A percentile compares a stretch with the other conserved stretches of the same genome.
Evolutionary conservation across 2,329 filamentous ascomycete genomes (phyloP).

Genomic region (Tolypocladium tropicale): DNA sequence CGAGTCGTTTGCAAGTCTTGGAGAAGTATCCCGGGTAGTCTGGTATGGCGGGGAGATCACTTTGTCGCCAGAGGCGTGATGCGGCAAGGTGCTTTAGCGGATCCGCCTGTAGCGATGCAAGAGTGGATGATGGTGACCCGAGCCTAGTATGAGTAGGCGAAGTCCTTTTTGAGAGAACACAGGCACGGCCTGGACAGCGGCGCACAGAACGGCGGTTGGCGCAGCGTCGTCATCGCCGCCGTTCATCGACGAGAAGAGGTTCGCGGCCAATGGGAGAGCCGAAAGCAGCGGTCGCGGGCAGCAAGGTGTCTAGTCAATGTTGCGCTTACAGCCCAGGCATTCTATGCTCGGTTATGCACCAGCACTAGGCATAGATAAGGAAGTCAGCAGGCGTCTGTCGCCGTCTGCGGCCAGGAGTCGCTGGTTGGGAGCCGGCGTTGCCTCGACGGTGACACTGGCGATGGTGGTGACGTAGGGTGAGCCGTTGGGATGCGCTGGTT

Average conservation of each 20-base stretch:
- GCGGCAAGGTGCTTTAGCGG: no score
- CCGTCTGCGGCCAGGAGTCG: slow-evolving; percentile 4
- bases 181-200: neutral
- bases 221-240: neutral
- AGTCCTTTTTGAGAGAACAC: neutral
- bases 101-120: no score
- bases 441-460: neutral
- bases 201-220: neutral
- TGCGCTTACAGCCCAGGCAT: no score
- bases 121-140: neutral
- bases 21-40: neutral
- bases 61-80: no score
- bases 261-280: neutral
- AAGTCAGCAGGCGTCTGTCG: neutral
- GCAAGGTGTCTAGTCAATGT: no score
- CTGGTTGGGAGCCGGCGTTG: no score
- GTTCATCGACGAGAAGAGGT: neutral
- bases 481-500: no score
- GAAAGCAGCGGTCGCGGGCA: neutral
- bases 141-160: neutral
- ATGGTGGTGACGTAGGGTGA: no score
- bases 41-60: neutral
- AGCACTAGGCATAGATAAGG: no score
- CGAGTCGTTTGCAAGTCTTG: neutral
- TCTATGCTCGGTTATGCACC: no score